Conservation (phyloP, 495 filamentous ascomycete species). For the Penicillium bovifimosum region DNA sequence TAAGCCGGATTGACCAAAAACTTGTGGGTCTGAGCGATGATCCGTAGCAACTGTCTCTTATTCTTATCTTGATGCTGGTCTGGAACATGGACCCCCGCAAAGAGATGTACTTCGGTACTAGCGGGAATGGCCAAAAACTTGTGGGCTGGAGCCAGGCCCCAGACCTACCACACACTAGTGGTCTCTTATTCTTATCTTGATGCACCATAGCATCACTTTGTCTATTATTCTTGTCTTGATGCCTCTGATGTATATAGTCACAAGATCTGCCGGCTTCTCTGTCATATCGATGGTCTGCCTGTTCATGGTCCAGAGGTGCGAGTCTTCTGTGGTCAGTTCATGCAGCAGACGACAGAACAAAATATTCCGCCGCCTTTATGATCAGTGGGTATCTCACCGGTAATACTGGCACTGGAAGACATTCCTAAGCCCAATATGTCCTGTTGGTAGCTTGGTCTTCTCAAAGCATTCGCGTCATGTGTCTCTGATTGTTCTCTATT, state of each 20-base stretch:
- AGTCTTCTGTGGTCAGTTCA: background rate
- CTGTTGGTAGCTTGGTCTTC: background rate
- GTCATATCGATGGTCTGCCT: background rate
- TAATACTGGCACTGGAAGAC: background rate
- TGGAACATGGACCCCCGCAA: background rate
- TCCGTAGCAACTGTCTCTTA: too few species aligned
- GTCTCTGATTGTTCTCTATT: too few species aligned
- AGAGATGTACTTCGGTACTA: background rate
- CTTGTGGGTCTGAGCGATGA: too few species aligned
- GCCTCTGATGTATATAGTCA: background rate
- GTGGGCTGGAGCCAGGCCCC: background rate
- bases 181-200: too few species aligned
- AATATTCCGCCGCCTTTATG: background rate
- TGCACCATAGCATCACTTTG: too few species aligned
- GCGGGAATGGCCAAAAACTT: background rate
- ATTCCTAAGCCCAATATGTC: background rate
- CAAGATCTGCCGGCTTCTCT: background rate
- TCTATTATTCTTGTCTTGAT: background rate
- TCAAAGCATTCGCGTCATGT: background rate
- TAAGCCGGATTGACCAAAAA: too few species aligned
- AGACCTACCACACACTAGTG: too few species aligned
- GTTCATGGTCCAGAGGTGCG: background rate
- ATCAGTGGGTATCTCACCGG: background rate
- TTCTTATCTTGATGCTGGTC: slow-evolving; percentile 34
- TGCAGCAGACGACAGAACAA: background rate